These are phyloP conservation scores for bread wheat (Triticum aestivum) DNA, from an alignment of 176 grass and related monocot genomes.

Conservation along the genomic window IWGSC_CS_RefSeq_v2.1 NC_057809.1:24318305-24318804, in stretches of 20 bases:
- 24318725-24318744: too few species aligned
- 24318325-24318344: too few species aligned
- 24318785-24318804: too few species aligned
- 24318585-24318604: constrained; percentile 94
- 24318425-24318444: constrained; percentile 53
- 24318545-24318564: constrained; percentile 61
- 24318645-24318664: constrained; percentile 37
- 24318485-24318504: constrained; percentile 64
- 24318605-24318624: constrained; percentile 50
- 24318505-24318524: constrained; percentile 74
- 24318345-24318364: neutral
- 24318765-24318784: too few species aligned
- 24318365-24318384: constrained; percentile 33
- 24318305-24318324: neutral
- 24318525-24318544: constrained; percentile 54
- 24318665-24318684: neutral
- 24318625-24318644: constrained; percentile 65
- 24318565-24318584: constrained; percentile 93
- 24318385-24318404: constrained; percentile 64
- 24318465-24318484: constrained; percentile 72
- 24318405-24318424: constrained; percentile 91
- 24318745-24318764: too few species aligned
- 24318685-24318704: neutral
- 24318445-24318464: constrained; percentile 68
- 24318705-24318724: too few species aligned